Evolutionary conservation across 805 yeast species (phyloP).

Genomic region (Starmerella apicola): DNA sequence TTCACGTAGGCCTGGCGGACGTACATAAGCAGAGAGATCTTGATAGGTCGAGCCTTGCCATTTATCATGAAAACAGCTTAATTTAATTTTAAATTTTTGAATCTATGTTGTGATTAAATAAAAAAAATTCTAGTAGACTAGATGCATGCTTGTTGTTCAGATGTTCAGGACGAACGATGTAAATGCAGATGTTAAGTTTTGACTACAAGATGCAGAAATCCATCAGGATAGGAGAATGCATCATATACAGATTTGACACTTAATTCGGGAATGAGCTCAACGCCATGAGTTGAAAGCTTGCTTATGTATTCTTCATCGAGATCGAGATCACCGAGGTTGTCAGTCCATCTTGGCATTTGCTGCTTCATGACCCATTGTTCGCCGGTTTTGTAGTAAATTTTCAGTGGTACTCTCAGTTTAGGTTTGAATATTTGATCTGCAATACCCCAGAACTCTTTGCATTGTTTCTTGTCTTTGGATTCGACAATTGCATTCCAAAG

Average conservation of each 20-base stretch:
- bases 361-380: neutral
- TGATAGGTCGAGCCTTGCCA: neutral
- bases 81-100: neutral
- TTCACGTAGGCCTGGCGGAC: too few species aligned
- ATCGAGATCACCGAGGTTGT: constrained; percentile 13
- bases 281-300: constrained; percentile 27
- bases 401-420: constrained; percentile 5
- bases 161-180: too few species aligned
- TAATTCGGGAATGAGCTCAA: constrained; percentile 39
- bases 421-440: constrained; percentile 16
- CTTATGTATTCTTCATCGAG: constrained; percentile 30
- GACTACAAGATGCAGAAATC: constrained; percentile 40
- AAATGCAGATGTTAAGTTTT: too few species aligned
- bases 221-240: constrained; percentile 43
- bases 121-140: neutral
- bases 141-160: too few species aligned
- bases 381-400: constrained; percentile 1
- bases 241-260: constrained; percentile 26
- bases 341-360: neutral
- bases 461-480: constrained; percentile 11
- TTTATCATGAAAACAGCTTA: neutral
- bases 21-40: too few species aligned
- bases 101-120: neutral
- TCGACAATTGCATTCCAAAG: constrained; percentile 37
- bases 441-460: constrained; percentile 23